Percentiles rank a stretch among this genome's conserved stretches.
Evolutionary conservation across 352 stramenopile species (phyloP).

Genomic region (Globisporangium nagaii): DNA sequence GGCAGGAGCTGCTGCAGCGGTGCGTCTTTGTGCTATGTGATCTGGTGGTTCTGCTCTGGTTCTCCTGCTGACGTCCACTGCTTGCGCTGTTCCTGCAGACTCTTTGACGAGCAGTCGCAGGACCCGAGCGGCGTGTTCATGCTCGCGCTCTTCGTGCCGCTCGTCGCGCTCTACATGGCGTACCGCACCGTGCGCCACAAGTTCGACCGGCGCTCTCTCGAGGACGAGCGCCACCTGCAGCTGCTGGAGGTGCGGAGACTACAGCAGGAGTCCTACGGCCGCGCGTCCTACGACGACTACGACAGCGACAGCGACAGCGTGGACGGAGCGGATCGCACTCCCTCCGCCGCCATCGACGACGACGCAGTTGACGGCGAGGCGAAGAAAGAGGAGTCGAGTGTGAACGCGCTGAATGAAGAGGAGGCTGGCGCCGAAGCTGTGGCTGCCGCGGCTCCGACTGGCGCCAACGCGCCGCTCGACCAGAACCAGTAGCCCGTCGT

Average conservation of each 20-base stretch:
- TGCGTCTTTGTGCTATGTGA: not conserved
- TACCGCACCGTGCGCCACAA: conserved; percentile 42
- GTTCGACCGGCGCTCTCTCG: conserved; percentile 19
- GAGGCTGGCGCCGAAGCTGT: not conserved
- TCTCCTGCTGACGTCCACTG: no score
- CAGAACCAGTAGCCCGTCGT: not conserved
- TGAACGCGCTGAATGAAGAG: conserved; percentile 7
- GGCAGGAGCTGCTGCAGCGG: conserved; percentile 41
- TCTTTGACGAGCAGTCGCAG: conserved; percentile 65
- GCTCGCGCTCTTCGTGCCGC: conserved; percentile 47
- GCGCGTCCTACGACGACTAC: conserved; percentile 31
- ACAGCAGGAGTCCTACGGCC: conserved; percentile 70
- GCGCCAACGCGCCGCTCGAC: not conserved
- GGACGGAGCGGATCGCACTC: not conserved
- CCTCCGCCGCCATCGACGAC: conserved; percentile 35
- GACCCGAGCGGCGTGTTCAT: conserved; percentile 69
- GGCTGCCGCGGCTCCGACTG: not conserved
- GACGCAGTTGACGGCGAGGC: not conserved
- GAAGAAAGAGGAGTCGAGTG: conserved; percentile 22
- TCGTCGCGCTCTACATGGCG: conserved; percentile 45
- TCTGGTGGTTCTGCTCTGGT: not conserved
- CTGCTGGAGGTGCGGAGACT: conserved; percentile 64
- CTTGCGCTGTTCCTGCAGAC: no score
- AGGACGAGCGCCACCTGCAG: conserved; percentile 46
- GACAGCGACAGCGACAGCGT: conserved; percentile 40